Percentiles rank a stretch among this genome's conserved stretches.
phyloP scores from a whole-genome alignment of 106 monocot species.

The Dactylorhiza incarnata region DNA sequence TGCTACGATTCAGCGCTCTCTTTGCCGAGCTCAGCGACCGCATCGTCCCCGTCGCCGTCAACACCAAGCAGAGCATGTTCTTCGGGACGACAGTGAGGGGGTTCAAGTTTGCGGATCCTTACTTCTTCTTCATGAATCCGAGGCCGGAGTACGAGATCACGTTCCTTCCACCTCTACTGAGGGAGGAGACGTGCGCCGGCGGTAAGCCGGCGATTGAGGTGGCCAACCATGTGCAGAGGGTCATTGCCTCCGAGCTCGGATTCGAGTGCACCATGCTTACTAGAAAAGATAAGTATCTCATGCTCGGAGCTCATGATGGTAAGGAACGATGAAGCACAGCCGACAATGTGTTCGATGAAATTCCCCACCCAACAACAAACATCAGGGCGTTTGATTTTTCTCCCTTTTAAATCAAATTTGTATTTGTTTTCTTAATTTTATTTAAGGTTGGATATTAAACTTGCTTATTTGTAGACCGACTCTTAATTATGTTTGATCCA shows the following conservation, averaged over 20 bases:
- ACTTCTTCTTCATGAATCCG: conserved; percentile 97
- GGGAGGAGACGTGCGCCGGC: conserved; percentile 51
- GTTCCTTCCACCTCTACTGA: conserved; percentile 47
- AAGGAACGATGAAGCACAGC: conserved; percentile 4
- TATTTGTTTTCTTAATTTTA: neutral
- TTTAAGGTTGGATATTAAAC: too few species aligned
- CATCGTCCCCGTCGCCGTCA: conserved; percentile 76
- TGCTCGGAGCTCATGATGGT: conserved; percentile 59
- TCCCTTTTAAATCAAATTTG: neutral
- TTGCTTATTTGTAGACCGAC: too few species aligned
- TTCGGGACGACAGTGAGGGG: conserved; percentile 67
- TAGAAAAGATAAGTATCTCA: conserved; percentile 71
- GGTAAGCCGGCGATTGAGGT: conserved; percentile 59
- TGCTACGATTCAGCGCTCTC: conserved; percentile 75
- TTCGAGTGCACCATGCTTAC: conserved; percentile 55
- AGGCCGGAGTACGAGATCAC: conserved; percentile 67
- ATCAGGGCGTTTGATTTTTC: neutral
- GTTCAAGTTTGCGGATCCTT: conserved; percentile 78
- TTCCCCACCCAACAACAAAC: neutral
- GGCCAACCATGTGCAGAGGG: conserved; percentile 68
- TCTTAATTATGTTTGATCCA: too few species aligned
- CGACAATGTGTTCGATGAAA: neutral
- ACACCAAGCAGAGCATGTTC: conserved; percentile 45
- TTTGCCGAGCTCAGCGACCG: conserved; percentile 79
- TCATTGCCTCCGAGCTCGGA: conserved; percentile 43